Conservation (phyloP, 2,329 filamentous ascomycete species). For the Chaetothyriales sp. region DNA sequence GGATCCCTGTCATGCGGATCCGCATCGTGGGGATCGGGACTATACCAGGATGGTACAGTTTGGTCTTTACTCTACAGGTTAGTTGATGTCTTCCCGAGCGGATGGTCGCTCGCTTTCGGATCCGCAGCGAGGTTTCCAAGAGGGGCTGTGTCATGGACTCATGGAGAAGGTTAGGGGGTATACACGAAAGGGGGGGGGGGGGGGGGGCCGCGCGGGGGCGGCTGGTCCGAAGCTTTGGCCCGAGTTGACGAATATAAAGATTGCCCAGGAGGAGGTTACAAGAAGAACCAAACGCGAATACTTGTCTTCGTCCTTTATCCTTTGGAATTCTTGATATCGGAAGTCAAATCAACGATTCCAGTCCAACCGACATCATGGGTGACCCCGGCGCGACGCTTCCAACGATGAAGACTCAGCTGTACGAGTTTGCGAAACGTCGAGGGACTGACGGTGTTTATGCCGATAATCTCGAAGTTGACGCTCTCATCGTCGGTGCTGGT, state of each 20-base stretch:
- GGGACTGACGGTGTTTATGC: slow-evolving; percentile 19
- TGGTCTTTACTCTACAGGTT: background rate
- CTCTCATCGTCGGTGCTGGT: slow-evolving; percentile 20
- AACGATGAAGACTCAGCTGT: slow-evolving; percentile 14
- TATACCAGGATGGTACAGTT: too few species aligned
- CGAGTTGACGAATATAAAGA: background rate
- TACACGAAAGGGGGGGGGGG: too few species aligned
- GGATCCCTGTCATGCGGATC: too few species aligned
- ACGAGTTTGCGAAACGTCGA: slow-evolving; percentile 16
- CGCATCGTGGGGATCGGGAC: too few species aligned
- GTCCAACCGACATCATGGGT: slow-evolving; percentile 2
- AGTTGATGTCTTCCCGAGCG: background rate
- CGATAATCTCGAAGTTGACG: slow-evolving; percentile 17
- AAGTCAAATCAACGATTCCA: background rate
- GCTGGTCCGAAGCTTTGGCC: background rate
- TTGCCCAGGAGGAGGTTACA: background rate
- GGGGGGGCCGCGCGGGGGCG: too few species aligned
- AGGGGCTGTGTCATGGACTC: background rate
- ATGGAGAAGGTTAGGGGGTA: background rate
- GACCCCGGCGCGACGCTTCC: slow-evolving; percentile 8
- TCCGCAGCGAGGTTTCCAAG: background rate
- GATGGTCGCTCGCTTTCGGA: background rate
- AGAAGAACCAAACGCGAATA: background rate
- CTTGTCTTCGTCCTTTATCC: too few species aligned
- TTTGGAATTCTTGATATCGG: background rate